Evolutionary conservation across 1,139 yeast genomes (phyloP).

Genomic region (Blastobotrys serpentis): DNA sequence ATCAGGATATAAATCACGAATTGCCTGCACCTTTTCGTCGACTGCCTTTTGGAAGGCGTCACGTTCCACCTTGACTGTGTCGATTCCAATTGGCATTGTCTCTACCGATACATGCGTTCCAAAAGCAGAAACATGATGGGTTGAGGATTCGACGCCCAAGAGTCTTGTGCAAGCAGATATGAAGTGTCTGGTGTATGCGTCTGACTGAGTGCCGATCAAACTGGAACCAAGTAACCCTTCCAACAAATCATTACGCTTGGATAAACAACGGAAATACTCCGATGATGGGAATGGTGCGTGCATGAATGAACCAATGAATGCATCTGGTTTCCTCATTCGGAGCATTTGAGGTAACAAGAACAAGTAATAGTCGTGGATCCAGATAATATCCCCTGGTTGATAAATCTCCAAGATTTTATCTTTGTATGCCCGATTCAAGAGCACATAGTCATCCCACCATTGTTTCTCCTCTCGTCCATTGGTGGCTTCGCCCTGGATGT

Average conservation of each 20-base stretch:
- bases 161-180: slow-evolving; percentile 71
- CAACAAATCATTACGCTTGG: slow-evolving; percentile 75
- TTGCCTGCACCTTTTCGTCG: slow-evolving; percentile 46
- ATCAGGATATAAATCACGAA: slow-evolving; percentile 66
- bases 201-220: slow-evolving; percentile 80
- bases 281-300: slow-evolving; percentile 87
- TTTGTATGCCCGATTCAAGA: slow-evolving; percentile 86
- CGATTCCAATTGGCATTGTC: slow-evolving; percentile 84
- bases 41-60: slow-evolving; percentile 46
- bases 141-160: slow-evolving; percentile 45
- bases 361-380: slow-evolving; percentile 93
- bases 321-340: slow-evolving; percentile 77
- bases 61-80: slow-evolving; percentile 56
- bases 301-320: slow-evolving; percentile 75
- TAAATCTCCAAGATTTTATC: slow-evolving; percentile 70
- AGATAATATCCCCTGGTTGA: slow-evolving; percentile 86
- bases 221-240: slow-evolving; percentile 93
- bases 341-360: slow-evolving; percentile 81
- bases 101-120: slow-evolving; percentile 74
- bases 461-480: slow-evolving; percentile 69
- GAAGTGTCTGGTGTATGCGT: slow-evolving; percentile 85
- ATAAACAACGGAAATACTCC: slow-evolving; percentile 87
- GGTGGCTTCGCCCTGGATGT: slow-evolving; percentile 69
- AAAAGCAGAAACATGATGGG: slow-evolving; percentile 65
- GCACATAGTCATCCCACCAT: slow-evolving; percentile 92